A percentile compares a stretch with the other conserved stretches of the same genome.
Conservation (phyloP, 176 grass and related monocot genomes). For the Eleusine coracana region DNA sequence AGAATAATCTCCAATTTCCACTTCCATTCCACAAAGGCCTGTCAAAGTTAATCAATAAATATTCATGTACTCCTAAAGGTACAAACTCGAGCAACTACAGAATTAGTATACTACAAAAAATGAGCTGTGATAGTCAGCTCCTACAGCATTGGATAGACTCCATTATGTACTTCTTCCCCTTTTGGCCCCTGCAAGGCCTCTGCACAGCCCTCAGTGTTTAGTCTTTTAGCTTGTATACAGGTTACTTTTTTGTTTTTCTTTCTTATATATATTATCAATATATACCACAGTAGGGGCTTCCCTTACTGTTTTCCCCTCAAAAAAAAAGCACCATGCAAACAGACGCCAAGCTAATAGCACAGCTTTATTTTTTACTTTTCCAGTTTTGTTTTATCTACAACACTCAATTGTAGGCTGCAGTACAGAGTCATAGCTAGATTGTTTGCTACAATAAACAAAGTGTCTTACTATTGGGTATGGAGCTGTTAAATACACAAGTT, state of each 20-base stretch:
- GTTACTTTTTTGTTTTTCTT: too few species aligned
- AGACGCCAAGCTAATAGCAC: constrained; percentile 7
- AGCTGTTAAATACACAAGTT: constrained; percentile 1
- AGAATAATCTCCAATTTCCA: constrained; percentile 91
- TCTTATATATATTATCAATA: too few species aligned
- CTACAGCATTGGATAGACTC: too few species aligned
- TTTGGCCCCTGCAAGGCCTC: too few species aligned
- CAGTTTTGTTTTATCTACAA: constrained; percentile 17
- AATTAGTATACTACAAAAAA: constrained; percentile 26
- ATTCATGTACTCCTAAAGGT: constrained; percentile 1
- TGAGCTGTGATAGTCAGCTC: neutral
- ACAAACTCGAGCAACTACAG: neutral
- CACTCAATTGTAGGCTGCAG: neutral
- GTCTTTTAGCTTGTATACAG: too few species aligned
- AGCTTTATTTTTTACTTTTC: neutral
- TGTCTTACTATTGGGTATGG: constrained; percentile 12
- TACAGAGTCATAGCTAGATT: constrained; percentile 11
- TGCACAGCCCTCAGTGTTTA: too few species aligned
- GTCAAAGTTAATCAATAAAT: constrained; percentile 33
- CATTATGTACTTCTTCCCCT: too few species aligned
- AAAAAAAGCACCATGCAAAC: neutral
- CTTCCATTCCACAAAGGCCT: constrained; percentile 75
- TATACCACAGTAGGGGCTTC: too few species aligned
- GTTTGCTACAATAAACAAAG: constrained; percentile 6
- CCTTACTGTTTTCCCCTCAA: too few species aligned